A percentile compares a stretch with the other conserved stretches of the same genome.
These are phyloP conservation scores for Phlebopus sp. DNA, from an alignment of 1,284 basidiomycete species.

Conservation along the genomic window DNA sequence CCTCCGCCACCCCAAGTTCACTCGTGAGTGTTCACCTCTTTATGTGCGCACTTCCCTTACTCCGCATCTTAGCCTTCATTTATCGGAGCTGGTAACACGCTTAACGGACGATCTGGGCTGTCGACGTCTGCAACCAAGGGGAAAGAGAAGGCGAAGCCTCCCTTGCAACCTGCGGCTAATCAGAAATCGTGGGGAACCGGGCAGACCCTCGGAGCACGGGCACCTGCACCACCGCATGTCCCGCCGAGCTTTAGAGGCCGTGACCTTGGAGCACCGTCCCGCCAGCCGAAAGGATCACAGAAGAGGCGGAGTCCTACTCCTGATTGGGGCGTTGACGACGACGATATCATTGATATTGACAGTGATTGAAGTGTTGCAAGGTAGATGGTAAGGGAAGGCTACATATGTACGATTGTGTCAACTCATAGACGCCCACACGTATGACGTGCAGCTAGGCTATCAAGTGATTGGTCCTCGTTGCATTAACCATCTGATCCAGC, in stretches of 20 bases:
- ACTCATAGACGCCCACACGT: slow-evolving; percentile 4
- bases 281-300: slow-evolving; percentile 29
- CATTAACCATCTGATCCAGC: no score
- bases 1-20: slow-evolving; percentile 23
- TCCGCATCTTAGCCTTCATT: slow-evolving; percentile 39
- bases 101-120: slow-evolving; percentile 45
- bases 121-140: slow-evolving; percentile 42
- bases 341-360: slow-evolving; percentile 72
- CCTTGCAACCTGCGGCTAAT: slow-evolving; percentile 23
- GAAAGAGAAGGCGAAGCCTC: slow-evolving; percentile 49
- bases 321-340: slow-evolving; percentile 75
- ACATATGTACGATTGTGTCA: slow-evolving; percentile 10
- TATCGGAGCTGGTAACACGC: slow-evolving; percentile 49
- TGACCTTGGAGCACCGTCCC: slow-evolving; percentile 54
- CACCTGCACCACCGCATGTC: slow-evolving; percentile 36
- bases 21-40: slow-evolving; percentile 21
- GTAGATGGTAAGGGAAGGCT: slow-evolving; percentile 1
- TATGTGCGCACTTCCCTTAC: neutral
- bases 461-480: no score
- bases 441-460: no score
- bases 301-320: slow-evolving; percentile 62
- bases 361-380: slow-evolving; percentile 48
- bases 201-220: slow-evolving; percentile 48
- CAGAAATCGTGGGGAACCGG: slow-evolving; percentile 55
- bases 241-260: slow-evolving; percentile 33